Evolutionary conservation across 1,284 basidiomycete genomes (phyloP), one percentile per base, ranked within the genome.

Genomic region (Fomitiporia mediterranea): DNA sequence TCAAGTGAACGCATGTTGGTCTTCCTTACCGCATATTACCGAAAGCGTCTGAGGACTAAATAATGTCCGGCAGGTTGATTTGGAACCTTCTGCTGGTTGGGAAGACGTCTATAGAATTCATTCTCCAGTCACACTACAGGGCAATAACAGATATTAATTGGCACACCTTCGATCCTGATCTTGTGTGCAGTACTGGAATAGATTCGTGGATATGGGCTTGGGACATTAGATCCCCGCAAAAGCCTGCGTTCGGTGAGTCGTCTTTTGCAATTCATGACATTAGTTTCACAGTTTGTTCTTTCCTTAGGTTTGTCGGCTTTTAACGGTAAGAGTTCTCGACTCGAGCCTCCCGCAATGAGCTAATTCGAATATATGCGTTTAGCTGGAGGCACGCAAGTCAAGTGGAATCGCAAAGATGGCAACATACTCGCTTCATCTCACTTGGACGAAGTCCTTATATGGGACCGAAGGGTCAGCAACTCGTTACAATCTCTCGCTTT

Each of bases 61-160:
- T 30, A 37, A 39, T 17, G 21, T 17, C 55, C 17, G 13, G 2
- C 54, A 84, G 87, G 47, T 78, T 99, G 4, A 92, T 99, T 58
- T 99, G 96, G 96, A 98, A 99, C 67, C 78, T 99, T 1, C 74
- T 80, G 54, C 72, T 86, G 43, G 72, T 75, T n/a, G 84, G 80
- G 51, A 86, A 81, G 67, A 87, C 79, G 28, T 87, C 78, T n/a
- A 93, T 91, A 54, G 80, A 86, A 68, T 84, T 85, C 67, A 84
- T 90, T 38, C 73, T 97, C 4, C 86, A 88, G 59, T 87, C 90
- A 0, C 94, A 97, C 66, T 91, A 91, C 59, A 84, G 94, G 49
- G 92, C 94, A 3, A 93, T 97, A 61, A 96, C 94, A 2, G 94
- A 98, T 66, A 92, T 97, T 66, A 97, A 98, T 65, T 98, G 95